Base-by-base conservation (phyloP, 345 rosid genomes). In the Gossypium raimondii region DNA sequence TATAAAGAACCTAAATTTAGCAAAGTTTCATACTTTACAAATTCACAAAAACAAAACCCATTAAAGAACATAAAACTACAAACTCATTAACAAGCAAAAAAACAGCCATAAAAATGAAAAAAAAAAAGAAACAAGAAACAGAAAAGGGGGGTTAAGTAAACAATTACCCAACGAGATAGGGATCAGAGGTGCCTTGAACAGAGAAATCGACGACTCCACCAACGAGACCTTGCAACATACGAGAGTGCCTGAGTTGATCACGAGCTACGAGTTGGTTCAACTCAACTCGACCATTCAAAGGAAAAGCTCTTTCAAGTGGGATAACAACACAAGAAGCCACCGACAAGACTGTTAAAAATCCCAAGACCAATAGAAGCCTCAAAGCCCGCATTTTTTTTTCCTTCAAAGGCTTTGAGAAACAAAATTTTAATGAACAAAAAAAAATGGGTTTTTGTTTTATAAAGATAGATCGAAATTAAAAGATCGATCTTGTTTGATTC, bases 121-220 rank as follows among this genome's bases (percentile, higher is more conserved):
- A 34, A 47, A n/a, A 60, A 12, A 52, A 50, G 24, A 22, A 22
- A 22, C 24, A 50, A 50, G 58, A 50, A 50, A 68, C 56, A 29
- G 11, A 17, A 34, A 34, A 4, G 6, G 20, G 69, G 51, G 16
- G 41, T 5, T 41, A 43, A 10, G 25, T 24, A 8, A 65, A 57
- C 66, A 81, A 69, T 76, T 86, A 95, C 98, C 99, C 99, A 41
- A 88, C 81, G 69, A 90, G 88, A 73, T 74, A 89, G 55, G 95
- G 96, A 90, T 95, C 98, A 75, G 98, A 82, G 78, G 95, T 84
- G 75, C 98, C 99, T 75, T 82, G 81, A 64, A 94, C 85, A 8
- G 97, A 62, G 87, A 85, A 88, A 80, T 83, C 89, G 48, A 88
- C 97, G 60, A 85, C 88, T 22, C 93, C 92, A 11, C 86, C 84